Evolutionary conservation across 129 eudicot genomes (phyloP), one percentile per base, ranked within the genome.

Genomic region (Apium graveolens): DNA sequence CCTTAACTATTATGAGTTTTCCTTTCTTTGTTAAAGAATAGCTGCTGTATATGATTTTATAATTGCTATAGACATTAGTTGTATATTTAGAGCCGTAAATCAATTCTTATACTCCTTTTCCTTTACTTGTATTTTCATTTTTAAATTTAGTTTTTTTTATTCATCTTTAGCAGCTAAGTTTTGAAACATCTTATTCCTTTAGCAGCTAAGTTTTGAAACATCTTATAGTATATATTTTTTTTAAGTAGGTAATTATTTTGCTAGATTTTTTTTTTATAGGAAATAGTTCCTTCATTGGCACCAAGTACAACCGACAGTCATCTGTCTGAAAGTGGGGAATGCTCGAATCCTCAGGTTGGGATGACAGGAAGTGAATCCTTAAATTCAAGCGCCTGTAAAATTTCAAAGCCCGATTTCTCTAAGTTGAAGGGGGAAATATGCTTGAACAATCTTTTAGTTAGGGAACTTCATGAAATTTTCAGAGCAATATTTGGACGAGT

Each of bases 401-500:
- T 86, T 71, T 78, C 68, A 77, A 85, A 85, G 80, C 99, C 99
- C 70, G 89, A 96, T 86, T 96, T 96, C 84, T 90, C 97, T 60
- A 83, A 80, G 87, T 82, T 96, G 78, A 84, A 87, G 53, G 97
- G 97, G 78, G 87, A 92, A 84, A 89, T 96, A 74, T 78, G 88
- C 81, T 80, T 96, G 72, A 96, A 96, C 78, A 86, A 85, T 45
- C 92, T 96, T 45, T 81, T 97, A 63, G 97, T 96, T 49, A 88
- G 83, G 84, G 99, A 92, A 82, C 97, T 96, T 83, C 99, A 92
- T 74, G 99, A 94, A 78, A 96, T 96, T 79, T 96, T 92, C 70
- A 88, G 73, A 83, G 99, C 99, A 43, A 86, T 97, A 45, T 96
- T 96, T 85, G 99, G 99, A 27, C 88, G 99, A 79, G 93, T 90